Percentiles rank a stretch among this genome's conserved stretches.
phyloP scores from a whole-genome alignment of 371 early-diverging fungal genomes.

The Funneliformis caledonium region DNA sequence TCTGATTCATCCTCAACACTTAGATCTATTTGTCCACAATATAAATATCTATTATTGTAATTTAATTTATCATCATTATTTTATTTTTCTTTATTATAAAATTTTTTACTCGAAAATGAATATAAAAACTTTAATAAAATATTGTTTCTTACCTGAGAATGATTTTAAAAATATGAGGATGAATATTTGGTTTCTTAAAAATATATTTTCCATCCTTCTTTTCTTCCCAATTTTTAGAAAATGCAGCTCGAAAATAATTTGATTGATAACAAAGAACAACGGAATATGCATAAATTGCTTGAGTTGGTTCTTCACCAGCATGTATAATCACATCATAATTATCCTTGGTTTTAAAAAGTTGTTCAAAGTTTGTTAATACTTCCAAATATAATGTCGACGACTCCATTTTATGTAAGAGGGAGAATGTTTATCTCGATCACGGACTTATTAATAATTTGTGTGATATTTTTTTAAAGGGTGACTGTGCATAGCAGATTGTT shows the following conservation, averaged over 20 bases:
- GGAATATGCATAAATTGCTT: conserved; percentile 25
- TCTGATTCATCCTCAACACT: neutral
- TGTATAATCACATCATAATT: conserved; percentile 33
- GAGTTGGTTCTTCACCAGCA: conserved; percentile 8
- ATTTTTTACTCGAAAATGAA: no score
- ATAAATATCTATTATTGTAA: conserved; percentile 24
- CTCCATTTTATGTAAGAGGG: no score
- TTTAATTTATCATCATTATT: neutral
- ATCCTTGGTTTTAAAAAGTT: neutral
- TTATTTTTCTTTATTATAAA: neutral
- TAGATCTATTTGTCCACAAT: conserved; percentile 23
- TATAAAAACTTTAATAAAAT: no score
- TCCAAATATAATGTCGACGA: no score
- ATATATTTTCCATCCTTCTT: conserved; percentile 5
- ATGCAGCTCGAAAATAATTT: conserved; percentile 15
- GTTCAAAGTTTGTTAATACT: no score
- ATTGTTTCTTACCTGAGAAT: conserved; percentile 25
- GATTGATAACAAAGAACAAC: conserved; percentile 3
- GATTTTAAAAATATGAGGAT: conserved; percentile 7
- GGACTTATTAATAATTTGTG: no score
- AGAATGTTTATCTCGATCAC: no score
- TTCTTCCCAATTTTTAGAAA: conserved; percentile 19
- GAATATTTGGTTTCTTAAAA: conserved; percentile 34
- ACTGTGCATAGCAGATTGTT: no score
- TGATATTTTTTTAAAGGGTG: no score